Evolutionary conservation across 768 basidiomycete genomes (phyloP), one percentile per base, ranked within the genome.

Genomic region (Kwoniella shandongensis): DNA sequence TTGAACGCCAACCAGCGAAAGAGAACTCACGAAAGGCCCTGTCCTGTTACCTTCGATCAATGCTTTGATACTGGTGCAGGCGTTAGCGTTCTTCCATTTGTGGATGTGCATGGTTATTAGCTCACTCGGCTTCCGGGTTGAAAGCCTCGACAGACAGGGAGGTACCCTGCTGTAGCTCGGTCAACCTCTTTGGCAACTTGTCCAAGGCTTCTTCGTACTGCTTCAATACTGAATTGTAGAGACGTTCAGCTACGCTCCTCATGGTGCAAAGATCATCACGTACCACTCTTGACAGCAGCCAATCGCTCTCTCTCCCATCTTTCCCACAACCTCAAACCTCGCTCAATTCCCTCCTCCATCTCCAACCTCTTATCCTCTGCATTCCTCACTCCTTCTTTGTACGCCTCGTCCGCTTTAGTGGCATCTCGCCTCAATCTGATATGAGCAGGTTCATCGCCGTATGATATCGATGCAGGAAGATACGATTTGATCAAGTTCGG

Each of bases 41-140:
- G 91, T 94, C 52, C 93, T 84, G 73, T 91, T 90, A 11, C 89
- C 86, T 75, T 96, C 92, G 59, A 96, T 91, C 47, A 94, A 82
- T 10, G 88, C 90, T 44, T 70, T 66, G 51, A 76, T 59, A 41
- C 66, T 68, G 44, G 20, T 29, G 7, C 18, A 8, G 18, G n/a
- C 23, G 35, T 52, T 20, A 57, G 54, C 26, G 20, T 20, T 13
- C 17, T 48, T 7, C 26, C 11, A 20, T 50, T 2, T 42, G 39
- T 20, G 17, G 17, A 18, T 12, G 79, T 85, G 51, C 3, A 27
- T 18, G 17, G 20, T 2, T 40, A 23, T 2, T 7, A 18, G 57
- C 61, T 44, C 29, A 93, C 77, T 78, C 92, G 1, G 85, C 85
- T 61, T 96, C 91, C 2, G 92, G 91, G 59, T 91, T 86, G 76